Conservation (phyloP, 257 asterid species). For the Fraxinus quadrangulata region DNA sequence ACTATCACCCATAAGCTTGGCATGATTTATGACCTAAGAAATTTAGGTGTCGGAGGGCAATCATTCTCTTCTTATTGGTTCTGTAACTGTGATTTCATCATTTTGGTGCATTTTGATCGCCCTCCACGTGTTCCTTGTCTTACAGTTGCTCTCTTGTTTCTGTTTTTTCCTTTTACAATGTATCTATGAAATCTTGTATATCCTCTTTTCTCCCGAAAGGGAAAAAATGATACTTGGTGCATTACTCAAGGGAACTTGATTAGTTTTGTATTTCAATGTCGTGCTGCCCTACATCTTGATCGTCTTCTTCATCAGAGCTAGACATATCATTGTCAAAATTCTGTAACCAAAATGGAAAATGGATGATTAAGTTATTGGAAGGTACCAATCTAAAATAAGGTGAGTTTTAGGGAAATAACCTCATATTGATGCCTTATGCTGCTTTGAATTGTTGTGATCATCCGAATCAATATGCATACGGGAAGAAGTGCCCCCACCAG, state of each 20-base stretch:
- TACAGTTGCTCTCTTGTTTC: neutral
- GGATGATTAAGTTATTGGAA: neutral
- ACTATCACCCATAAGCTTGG: neutral
- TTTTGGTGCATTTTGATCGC: neutral
- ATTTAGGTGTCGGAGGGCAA: neutral
- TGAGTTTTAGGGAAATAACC: slow-evolving; percentile 28
- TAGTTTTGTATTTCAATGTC: slow-evolving; percentile 15
- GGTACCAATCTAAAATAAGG: neutral
- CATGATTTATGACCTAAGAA: neutral
- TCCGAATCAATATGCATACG: slow-evolving; percentile 65
- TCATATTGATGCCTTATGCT: slow-evolving; percentile 42
- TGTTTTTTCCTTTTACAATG: neutral
- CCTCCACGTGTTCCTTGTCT: neutral
- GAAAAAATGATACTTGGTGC: neutral
- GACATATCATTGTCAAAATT: slow-evolving; percentile 17
- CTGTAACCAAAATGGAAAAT: slow-evolving; percentile 27
- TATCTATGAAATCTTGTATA: neutral
- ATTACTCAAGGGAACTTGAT: neutral
- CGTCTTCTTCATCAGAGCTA: slow-evolving; percentile 34
- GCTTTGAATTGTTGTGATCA: slow-evolving; percentile 52
- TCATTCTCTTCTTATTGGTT: neutral
- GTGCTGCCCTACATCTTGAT: slow-evolving; percentile 29
- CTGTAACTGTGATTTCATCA: neutral
- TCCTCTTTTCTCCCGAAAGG: neutral
- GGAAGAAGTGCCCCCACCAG: slow-evolving; percentile 73